phyloP scores from a whole-genome alignment of 1,284 basidiomycete species.

The Tetrapyrgos nigripes region DNA sequence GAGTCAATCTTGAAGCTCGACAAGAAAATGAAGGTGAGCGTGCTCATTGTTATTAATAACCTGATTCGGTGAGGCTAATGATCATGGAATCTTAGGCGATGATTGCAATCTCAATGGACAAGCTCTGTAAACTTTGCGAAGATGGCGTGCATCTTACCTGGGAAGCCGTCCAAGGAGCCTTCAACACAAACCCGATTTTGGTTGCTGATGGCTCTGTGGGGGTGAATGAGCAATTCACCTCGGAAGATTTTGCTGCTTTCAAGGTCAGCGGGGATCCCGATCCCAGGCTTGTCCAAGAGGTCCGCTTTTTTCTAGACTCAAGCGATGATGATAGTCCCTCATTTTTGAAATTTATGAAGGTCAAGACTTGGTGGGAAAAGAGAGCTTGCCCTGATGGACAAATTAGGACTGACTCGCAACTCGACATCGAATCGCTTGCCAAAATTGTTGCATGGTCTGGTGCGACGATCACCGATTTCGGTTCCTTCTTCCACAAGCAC shows the following conservation, averaged over 20 bases:
- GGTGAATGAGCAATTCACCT: constrained; percentile 2
- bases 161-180: background rate
- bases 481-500: background rate
- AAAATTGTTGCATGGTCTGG: constrained; percentile 5
- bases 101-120: background rate
- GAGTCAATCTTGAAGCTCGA: background rate
- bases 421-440: constrained; percentile 3
- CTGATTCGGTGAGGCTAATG: too few relatives aligned
- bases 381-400: constrained; percentile 3
- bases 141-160: background rate
- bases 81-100: background rate
- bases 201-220: background rate
- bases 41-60: too few relatives aligned
- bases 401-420: constrained; percentile 2
- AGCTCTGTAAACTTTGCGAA: background rate
- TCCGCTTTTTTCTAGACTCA: too few relatives aligned
- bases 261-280: background rate
- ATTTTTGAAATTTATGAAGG: background rate
- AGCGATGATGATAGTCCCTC: too few relatives aligned
- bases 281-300: constrained; percentile 3
- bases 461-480: constrained; percentile 3
- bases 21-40: background rate
- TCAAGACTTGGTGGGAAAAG: constrained; percentile 3
- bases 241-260: background rate
- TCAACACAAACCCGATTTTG: background rate